Evolutionary conservation across 2,329 filamentous ascomycete species (phyloP), one percentile per base, ranked within the genome.

Genomic region (Aspergillus tanneri): DNA sequence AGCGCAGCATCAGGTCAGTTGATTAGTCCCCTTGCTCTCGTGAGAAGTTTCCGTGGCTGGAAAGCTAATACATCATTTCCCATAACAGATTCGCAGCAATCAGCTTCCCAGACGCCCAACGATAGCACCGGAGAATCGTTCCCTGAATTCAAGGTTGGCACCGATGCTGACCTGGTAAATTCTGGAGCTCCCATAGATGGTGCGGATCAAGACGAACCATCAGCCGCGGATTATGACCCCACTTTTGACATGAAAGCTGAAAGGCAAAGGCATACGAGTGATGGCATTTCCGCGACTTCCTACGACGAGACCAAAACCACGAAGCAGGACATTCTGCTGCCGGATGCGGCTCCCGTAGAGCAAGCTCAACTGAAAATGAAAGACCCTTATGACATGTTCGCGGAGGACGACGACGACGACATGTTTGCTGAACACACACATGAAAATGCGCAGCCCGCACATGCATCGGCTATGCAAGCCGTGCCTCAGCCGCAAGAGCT

Each of bases 141-240:
- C 5, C 76, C 76, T 48, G 78, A 75, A 9, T 79, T 88, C 53
- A 79, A 83, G 49, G 77, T 89, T 59, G 73, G 81, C 60, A 80
- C 84, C 59, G 86, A 89, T 62, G 77, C 82, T 47, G 81, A 85
- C 56, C 77, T 89, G 55, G 81, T 83, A 68, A 87, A 88, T 63
- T 57, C 67, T 53, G 55, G 63, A 59, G 54, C 64, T 47, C 56
- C 68, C 55, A 58, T 71, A 54, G 58, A 66, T 34, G 66, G 66
- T 56, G 68, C 70, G 54, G 80, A 83, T 37, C 79, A 80, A 44
- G 86, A 93, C 60, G 89, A 86, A 5, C 87, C 88, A 5, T 96
- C 90, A n/a, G 91, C 91, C 37, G 90, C 90, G 50, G 89, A 96
- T 68, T 96, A 96, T 66, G 89, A 96, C 63, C 91, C 91, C 1